Percentiles rank a stretch among this genome's conserved stretches.
These are phyloP conservation scores for Fusarium kyushuense DNA, from an alignment of 2,329 filamentous ascomycete genomes.

Conservation along the genomic window DNA sequence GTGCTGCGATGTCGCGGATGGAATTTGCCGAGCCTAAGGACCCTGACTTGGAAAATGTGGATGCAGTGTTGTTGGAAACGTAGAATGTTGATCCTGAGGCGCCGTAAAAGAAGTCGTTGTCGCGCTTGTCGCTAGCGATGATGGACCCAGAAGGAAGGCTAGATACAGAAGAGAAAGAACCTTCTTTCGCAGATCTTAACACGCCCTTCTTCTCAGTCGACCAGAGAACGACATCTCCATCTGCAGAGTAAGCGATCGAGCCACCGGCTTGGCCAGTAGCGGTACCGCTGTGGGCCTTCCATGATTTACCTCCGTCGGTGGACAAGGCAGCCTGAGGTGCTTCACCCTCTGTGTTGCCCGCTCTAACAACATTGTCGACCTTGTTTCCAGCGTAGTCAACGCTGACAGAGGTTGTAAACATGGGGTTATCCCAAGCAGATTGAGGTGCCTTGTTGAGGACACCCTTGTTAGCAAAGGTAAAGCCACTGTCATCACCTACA, in stretches of 20 bases:
- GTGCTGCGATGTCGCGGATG: slow-evolving; percentile 67
- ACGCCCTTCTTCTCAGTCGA: slow-evolving; percentile 57
- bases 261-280: slow-evolving; percentile 59
- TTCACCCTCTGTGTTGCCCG: slow-evolving; percentile 58
- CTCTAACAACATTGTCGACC: slow-evolving; percentile 60
- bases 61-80: slow-evolving; percentile 62
- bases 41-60: slow-evolving; percentile 58
- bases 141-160: slow-evolving; percentile 59
- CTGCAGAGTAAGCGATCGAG: slow-evolving; percentile 63
- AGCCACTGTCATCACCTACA: slow-evolving; percentile 65
- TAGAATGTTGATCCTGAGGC: slow-evolving; percentile 62
- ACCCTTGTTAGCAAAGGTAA: slow-evolving; percentile 57
- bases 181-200: slow-evolving; percentile 56
- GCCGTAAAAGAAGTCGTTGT: slow-evolving; percentile 65
- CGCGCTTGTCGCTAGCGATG: slow-evolving; percentile 67
- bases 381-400: slow-evolving; percentile 64
- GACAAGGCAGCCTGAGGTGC: slow-evolving; percentile 62
- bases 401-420: slow-evolving; percentile 59
- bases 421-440: slow-evolving; percentile 60
- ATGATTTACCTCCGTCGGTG: slow-evolving; percentile 62
- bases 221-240: slow-evolving; percentile 63
- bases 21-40: slow-evolving; percentile 55
- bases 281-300: slow-evolving; percentile 61
- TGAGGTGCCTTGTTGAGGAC: slow-evolving; percentile 58
- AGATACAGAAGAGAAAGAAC: slow-evolving; percentile 59